Evolutionary conservation across 2,329 filamentous ascomycete species (phyloP).

Genomic region (Aspergillus sp.): DNA sequence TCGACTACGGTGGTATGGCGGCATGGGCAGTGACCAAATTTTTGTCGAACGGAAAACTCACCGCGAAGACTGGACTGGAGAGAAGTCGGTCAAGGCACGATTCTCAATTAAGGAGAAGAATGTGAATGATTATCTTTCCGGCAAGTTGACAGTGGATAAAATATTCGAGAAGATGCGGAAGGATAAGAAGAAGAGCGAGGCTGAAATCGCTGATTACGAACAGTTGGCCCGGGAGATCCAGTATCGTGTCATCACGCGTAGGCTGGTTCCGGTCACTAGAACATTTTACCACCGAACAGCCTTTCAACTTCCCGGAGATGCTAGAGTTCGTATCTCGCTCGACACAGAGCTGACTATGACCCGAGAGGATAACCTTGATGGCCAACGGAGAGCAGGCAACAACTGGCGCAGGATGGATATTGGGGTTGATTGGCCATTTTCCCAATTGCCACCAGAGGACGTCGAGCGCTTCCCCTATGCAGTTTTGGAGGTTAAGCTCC

Average conservation of each 20-base stretch:
- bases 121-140: constrained; percentile 84
- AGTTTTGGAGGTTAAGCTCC: constrained; percentile 93
- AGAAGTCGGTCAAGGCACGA: constrained; percentile 97
- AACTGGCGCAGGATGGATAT: constrained; percentile 99
- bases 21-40: constrained; percentile 91
- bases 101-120: constrained; percentile 97
- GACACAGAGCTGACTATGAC: constrained; percentile 95
- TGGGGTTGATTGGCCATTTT: constrained; percentile 92
- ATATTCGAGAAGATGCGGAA: constrained; percentile 97
- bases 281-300: constrained; percentile 98
- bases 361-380: constrained; percentile 92
- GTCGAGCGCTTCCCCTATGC: constrained; percentile 93
- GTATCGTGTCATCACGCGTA: constrained; percentile 84
- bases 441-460: constrained; percentile 80
- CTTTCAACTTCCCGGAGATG: constrained; percentile 95
- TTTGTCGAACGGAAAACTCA: constrained; percentile 98
- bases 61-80: constrained; percentile 97
- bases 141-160: constrained; percentile 78
- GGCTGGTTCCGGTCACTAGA: constrained; percentile 83
- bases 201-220: constrained; percentile 87
- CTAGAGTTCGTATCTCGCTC: constrained; percentile 91
- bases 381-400: constrained; percentile 69
- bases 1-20: constrained; percentile 94
- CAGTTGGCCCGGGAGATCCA: constrained; percentile 88
- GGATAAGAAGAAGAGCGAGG: constrained; percentile 89